Percentiles rank a stretch among this genome's conserved stretches.
Evolutionary conservation across 345 rosid species (phyloP).

Genomic region (Bruguiera sexangula): DNA sequence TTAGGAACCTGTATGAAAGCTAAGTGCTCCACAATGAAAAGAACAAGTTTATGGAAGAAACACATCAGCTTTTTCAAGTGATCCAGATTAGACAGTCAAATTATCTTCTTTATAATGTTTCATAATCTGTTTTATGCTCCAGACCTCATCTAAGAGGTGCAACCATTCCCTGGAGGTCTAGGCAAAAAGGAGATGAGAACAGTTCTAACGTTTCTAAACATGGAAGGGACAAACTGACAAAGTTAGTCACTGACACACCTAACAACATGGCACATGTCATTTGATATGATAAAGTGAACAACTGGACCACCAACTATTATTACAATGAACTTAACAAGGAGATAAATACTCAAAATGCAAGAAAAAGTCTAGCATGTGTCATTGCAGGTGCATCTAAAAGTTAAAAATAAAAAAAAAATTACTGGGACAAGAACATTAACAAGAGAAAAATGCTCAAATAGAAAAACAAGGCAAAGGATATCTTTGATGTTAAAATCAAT

Average conservation of each 20-base stretch:
- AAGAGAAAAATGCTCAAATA: slow-evolving; percentile 1
- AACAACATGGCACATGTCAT: not conserved
- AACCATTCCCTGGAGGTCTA: not conserved
- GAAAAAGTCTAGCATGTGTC: not conserved
- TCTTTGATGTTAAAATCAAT: slow-evolving; percentile 80
- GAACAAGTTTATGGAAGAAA: slow-evolving; percentile 3
- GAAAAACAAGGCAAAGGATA: slow-evolving; percentile 52
- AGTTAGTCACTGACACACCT: not conserved
- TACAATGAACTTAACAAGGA: not conserved
- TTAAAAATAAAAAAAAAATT: not conserved
- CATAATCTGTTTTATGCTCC: not conserved
- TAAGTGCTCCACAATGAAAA: slow-evolving; percentile 45
- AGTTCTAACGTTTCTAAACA: too few relatives aligned
- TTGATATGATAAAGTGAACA: not conserved
- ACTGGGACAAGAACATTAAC: not conserved
- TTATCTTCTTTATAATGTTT: not conserved
- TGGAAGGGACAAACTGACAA: too few relatives aligned
- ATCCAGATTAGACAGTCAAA: not conserved
- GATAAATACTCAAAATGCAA: not conserved
- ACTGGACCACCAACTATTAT: not conserved
- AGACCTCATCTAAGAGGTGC: not conserved
- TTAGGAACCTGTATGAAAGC: slow-evolving; percentile 82
- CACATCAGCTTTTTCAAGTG: slow-evolving; percentile 3
- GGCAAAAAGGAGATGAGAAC: not conserved
- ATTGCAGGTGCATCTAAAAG: not conserved